phyloP scores from a whole-genome alignment of 495 filamentous ascomycete species.

The Aspergillus incahuasiensis region DNA sequence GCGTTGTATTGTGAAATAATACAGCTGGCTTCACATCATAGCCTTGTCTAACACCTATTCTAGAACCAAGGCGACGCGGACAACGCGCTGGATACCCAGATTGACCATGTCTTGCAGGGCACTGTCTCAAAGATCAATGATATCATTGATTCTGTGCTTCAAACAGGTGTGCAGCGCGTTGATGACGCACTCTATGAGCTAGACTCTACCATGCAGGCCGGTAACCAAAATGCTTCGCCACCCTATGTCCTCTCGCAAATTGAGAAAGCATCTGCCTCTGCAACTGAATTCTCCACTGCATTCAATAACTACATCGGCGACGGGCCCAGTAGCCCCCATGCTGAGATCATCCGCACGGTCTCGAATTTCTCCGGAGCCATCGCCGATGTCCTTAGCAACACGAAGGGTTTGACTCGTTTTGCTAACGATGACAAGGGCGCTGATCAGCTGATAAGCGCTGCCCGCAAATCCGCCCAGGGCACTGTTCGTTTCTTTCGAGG shows the following conservation, averaged over 20 bases:
- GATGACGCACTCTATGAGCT: conserved; percentile 97
- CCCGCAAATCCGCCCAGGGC: conserved; percentile 78
- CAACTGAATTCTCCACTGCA: conserved; percentile 92
- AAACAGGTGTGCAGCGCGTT: conserved; percentile 88
- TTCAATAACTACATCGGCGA: conserved; percentile 98
- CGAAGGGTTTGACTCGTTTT: conserved; percentile 90
- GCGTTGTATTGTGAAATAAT: conserved; percentile 15
- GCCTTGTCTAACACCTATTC: background rate
- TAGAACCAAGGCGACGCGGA: conserved; percentile 70
- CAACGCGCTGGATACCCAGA: conserved; percentile 78
- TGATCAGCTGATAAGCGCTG: conserved; percentile 74
- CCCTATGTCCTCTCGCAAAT: conserved; percentile 93
- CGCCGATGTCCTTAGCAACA: conserved; percentile 90
- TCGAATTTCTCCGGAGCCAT: conserved; percentile 85
- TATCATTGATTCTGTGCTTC: conserved; percentile 94
- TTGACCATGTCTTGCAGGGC: conserved; percentile 79
- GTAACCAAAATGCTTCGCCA: conserved; percentile 97
- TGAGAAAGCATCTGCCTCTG: conserved; percentile 90
- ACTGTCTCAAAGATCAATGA: conserved; percentile 92
- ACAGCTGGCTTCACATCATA: background rate
- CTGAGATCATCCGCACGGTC: conserved; percentile 88
- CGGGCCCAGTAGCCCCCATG: conserved; percentile 86
- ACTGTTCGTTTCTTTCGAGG: conserved; percentile 95
- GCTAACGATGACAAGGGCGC: conserved; percentile 92
- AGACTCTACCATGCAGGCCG: conserved; percentile 95